phyloP scores from a whole-genome alignment of 2,329 filamentous ascomycete genomes.

The Chaetomiaceae sp. region DNA sequence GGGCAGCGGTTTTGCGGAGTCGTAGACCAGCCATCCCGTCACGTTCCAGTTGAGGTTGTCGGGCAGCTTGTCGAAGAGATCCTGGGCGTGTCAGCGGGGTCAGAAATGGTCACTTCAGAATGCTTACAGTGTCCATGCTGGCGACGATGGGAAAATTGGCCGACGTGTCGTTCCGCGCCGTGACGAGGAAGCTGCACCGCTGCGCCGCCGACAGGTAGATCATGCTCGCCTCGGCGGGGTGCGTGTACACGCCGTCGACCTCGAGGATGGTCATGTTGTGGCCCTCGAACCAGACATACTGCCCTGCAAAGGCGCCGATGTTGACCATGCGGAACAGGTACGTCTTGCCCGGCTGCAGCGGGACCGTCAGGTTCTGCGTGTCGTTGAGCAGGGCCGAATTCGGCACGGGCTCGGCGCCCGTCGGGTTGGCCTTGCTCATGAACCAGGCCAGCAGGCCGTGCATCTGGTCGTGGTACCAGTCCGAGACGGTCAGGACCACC shows the following conservation, averaged over 20 bases:
- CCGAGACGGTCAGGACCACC: conserved; percentile 59
- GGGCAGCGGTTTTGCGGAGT: conserved; percentile 42
- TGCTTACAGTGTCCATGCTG: conserved; percentile 62
- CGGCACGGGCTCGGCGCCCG: conserved; percentile 62
- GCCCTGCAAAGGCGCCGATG: conserved; percentile 65
- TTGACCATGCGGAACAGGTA: conserved; percentile 71
- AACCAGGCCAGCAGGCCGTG: conserved; percentile 43
- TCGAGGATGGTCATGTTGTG: conserved; percentile 67
- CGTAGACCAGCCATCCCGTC: conserved; percentile 61
- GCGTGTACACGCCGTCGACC: conserved; percentile 67
- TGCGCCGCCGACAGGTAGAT: conserved; percentile 67
- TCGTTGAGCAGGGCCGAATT: conserved; percentile 69
- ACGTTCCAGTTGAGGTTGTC: conserved; percentile 63
- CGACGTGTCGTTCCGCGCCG: conserved; percentile 56
- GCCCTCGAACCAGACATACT: conserved; percentile 63
- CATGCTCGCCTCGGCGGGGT: conserved; percentile 55
- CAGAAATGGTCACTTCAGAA: background rate
- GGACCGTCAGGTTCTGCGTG: conserved; percentile 54
- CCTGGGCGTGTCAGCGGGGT: conserved; percentile 33
- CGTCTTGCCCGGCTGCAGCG: conserved; percentile 62
- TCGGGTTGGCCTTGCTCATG: conserved; percentile 51
- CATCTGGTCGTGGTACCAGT: conserved; percentile 65
- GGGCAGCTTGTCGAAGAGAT: conserved; percentile 66
- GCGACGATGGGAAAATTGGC: conserved; percentile 64
- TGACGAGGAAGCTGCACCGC: conserved; percentile 59